These are phyloP conservation scores for Stachybotrys chartarum DNA, from an alignment of 2,329 filamentous ascomycete species.

Conservation along the genomic window DNA sequence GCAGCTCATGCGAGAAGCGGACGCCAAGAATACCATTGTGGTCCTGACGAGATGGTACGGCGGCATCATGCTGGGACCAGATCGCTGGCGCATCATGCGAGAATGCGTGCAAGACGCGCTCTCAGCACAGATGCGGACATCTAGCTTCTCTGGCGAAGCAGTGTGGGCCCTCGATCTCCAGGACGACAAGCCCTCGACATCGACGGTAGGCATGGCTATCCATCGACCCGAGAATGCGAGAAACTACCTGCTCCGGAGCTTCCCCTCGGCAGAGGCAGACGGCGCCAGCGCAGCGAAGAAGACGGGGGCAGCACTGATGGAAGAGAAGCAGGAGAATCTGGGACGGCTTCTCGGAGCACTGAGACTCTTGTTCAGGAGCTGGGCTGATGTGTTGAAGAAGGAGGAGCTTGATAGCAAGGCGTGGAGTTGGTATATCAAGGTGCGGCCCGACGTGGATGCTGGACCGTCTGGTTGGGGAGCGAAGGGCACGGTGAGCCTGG, in stretches of 20 bases:
- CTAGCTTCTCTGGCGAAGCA: constrained; percentile 38
- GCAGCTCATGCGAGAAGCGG: constrained; percentile 42
- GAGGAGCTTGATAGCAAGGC: constrained; percentile 68
- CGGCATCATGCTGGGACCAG: constrained; percentile 52
- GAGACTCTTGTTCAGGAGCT: constrained; percentile 66
- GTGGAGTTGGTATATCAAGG: constrained; percentile 74
- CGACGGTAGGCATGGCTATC: constrained; percentile 55
- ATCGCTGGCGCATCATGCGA: constrained; percentile 57
- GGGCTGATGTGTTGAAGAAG: constrained; percentile 54
- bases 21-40: constrained; percentile 44
- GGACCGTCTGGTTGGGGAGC: constrained; percentile 78
- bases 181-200: constrained; percentile 33
- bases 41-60: constrained; percentile 58
- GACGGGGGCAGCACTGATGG: constrained; percentile 41
- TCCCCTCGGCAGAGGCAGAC: constrained; percentile 35
- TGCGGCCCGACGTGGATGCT: constrained; percentile 67
- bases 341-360: constrained; percentile 63
- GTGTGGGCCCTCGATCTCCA: constrained; percentile 55
- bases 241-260: constrained; percentile 51
- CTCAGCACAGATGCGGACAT: constrained; percentile 35
- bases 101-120: constrained; percentile 48
- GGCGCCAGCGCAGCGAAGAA: constrained; percentile 32
- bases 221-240: constrained; percentile 65
- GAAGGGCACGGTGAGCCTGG: constrained; percentile 62
- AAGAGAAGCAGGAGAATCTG: constrained; percentile 63